A percentile compares a stretch with the other conserved stretches of the same genome.
phyloP scores from a whole-genome alignment of 1,284 basidiomycete genomes.

The Thecaphora thlaspeos region DNA sequence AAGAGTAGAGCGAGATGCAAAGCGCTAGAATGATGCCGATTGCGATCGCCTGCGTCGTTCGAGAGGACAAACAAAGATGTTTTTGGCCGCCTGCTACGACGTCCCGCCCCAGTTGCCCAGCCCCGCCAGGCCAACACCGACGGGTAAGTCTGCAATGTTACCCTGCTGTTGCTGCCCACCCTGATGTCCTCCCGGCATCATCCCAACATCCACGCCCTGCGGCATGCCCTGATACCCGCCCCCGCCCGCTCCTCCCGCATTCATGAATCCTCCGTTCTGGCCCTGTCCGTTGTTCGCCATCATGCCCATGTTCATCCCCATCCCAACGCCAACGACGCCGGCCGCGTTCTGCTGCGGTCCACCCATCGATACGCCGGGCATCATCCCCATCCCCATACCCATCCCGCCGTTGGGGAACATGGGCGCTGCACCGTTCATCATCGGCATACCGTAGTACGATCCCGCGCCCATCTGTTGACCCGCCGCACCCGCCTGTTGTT shows the following conservation, averaged over 20 bases:
- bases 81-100: no score
- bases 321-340: not conserved
- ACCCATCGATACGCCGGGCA: not conserved
- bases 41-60: no score
- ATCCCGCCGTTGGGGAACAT: not conserved
- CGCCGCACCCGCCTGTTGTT: conserved; percentile 18
- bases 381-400: not conserved
- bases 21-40: no score
- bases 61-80: no score
- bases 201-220: not conserved
- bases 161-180: conserved; percentile 5
- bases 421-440: conserved; percentile 14
- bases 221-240: not conserved
- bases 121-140: conserved; percentile 25
- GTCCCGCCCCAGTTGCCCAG: conserved; percentile 31
- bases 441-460: conserved; percentile 10
- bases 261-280: not conserved
- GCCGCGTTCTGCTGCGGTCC: not conserved
- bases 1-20: no score
- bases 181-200: conserved; percentile 3
- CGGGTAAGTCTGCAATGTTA: conserved; percentile 17
- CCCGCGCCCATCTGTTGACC: conserved; percentile 3
- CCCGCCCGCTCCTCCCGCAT: not conserved
- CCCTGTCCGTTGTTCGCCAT: conserved; percentile 8
- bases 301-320: not conserved